phyloP scores from a whole-genome alignment of 164 flowering plant species.

The Stephania yunnanensis region DNA sequence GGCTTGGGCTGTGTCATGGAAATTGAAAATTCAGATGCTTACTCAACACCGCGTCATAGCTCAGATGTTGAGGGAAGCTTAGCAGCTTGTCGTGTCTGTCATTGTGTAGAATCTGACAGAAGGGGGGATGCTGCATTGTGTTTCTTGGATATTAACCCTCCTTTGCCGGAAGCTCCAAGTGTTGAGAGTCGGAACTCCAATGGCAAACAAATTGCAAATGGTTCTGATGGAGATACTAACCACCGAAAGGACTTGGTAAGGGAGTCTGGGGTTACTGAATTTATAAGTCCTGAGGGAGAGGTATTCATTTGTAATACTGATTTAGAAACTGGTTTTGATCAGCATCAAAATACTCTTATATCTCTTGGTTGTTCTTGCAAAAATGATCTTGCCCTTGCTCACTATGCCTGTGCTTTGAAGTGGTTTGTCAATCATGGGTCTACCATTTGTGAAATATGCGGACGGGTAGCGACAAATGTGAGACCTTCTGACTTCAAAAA shows the following conservation, averaged over 20 bases:
- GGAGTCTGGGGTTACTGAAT: conserved; percentile 45
- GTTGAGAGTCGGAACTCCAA: conserved; percentile 24
- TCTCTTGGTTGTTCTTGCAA: conserved; percentile 93
- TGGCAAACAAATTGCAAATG: conserved; percentile 16
- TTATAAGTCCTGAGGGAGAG: conserved; percentile 78
- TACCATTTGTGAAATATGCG: conserved; percentile 91
- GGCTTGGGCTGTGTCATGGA: conserved; percentile 17
- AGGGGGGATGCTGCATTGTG: conserved; percentile 75
- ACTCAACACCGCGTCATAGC: conserved; percentile 28
- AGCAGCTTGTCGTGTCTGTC: conserved; percentile 84
- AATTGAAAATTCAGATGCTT: conserved; percentile 24
- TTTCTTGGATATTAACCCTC: conserved; percentile 60
- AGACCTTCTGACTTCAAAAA: conserved; percentile 56
- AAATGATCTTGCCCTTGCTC: conserved; percentile 78
- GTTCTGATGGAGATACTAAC: conserved; percentile 19
- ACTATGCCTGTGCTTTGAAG: conserved; percentile 91
- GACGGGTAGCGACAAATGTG: conserved; percentile 61
- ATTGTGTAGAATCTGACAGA: conserved; percentile 82
- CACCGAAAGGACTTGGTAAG: conserved; percentile 14
- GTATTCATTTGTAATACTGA: conserved; percentile 71
- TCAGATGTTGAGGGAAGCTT: conserved; percentile 42
- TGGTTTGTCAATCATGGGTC: conserved; percentile 96
- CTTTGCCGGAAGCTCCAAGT: conserved; percentile 25
- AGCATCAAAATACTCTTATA: conserved; percentile 45
- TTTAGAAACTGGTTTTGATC: conserved; percentile 54